Conservation (phyloP, 176 grass and related monocot genomes). For the Musa itinerans region DNA sequence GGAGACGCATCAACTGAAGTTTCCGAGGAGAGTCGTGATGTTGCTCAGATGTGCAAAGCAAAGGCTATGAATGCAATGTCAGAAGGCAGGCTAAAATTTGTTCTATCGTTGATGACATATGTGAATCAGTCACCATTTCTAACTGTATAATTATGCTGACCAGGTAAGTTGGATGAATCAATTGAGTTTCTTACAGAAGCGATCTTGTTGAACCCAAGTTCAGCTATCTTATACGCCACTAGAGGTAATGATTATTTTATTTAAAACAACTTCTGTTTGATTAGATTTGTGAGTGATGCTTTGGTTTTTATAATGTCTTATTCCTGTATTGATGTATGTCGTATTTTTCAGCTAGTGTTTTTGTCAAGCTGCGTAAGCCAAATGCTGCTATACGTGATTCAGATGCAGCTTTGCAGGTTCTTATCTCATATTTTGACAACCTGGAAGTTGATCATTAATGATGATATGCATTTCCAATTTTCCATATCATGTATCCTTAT, state of each 20-base stretch:
- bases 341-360: slow-evolving; percentile 40
- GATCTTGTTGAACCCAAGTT: slow-evolving; percentile 53
- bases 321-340: not conserved
- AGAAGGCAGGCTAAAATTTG: slow-evolving; percentile 23
- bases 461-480: not conserved
- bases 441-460: not conserved
- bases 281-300: not conserved
- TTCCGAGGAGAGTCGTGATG: slow-evolving; percentile 40
- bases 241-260: slow-evolving; percentile 32
- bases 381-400: slow-evolving; percentile 70
- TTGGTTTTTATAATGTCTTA: not conserved
- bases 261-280: not conserved
- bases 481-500: not conserved
- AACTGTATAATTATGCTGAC: not conserved
- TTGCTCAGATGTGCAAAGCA: slow-evolving; percentile 50
- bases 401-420: slow-evolving; percentile 55
- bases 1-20: slow-evolving; percentile 50
- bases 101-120: not conserved
- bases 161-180: slow-evolving; percentile 58
- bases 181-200: slow-evolving; percentile 39
- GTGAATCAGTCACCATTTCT: not conserved
- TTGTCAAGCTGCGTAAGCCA: slow-evolving; percentile 44
- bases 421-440: not conserved
- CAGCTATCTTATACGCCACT: slow-evolving; percentile 57
- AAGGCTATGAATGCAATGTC: slow-evolving; percentile 32